Percentiles rank a stretch among this genome's conserved stretches.
These are phyloP conservation scores for Malus hybrid DNA, from an alignment of 331 rosid species.

Conservation along the genomic window DNA sequence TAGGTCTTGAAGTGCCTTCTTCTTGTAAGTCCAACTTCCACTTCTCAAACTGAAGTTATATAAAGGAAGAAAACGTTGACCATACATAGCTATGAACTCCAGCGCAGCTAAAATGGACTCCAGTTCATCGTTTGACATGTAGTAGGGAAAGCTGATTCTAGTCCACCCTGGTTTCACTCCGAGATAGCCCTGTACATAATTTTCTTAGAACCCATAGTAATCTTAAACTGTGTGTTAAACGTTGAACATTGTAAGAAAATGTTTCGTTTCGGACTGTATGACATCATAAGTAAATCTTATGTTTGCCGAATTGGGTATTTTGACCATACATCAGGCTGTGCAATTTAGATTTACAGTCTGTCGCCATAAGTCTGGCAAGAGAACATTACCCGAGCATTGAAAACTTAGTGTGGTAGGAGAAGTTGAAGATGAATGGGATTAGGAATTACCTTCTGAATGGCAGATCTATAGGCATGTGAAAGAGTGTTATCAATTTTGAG, in stretches of 20 bases:
- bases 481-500: conserved; percentile 41
- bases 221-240: no score
- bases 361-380: not conserved
- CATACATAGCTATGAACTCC: conserved; percentile 42
- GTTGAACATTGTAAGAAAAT: not conserved
- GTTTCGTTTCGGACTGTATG: not conserved
- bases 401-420: not conserved
- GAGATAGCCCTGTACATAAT: conserved; percentile 44
- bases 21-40: conserved; percentile 39
- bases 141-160: conserved; percentile 55
- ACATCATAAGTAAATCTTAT: not conserved
- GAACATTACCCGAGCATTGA: not conserved
- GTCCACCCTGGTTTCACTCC: conserved; percentile 95
- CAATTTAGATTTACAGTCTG: not conserved
- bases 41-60: conserved; percentile 29
- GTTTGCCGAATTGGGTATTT: not conserved
- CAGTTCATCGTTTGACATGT: conserved; percentile 34
- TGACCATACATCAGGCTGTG: not conserved
- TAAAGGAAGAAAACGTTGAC: conserved; percentile 46
- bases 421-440: not conserved
- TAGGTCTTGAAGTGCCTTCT: conserved; percentile 21
- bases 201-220: no score
- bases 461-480: conserved; percentile 57
- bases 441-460: conserved; percentile 44
- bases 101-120: conserved; percentile 47